These are phyloP conservation scores for Amanita jacksonii DNA, from an alignment of 768 basidiomycete species.

Conservation along the genomic window DNA sequence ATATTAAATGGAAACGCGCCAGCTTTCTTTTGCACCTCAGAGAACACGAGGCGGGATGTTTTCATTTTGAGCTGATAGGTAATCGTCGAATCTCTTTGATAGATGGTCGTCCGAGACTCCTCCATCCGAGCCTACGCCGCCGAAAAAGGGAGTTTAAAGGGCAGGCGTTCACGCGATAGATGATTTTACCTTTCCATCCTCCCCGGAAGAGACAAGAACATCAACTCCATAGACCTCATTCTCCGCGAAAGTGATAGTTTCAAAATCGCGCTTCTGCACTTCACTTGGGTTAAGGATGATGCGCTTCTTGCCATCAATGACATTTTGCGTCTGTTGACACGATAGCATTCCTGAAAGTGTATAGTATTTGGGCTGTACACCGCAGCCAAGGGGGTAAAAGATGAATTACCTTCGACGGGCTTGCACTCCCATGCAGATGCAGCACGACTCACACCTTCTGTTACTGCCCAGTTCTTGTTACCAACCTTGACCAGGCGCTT, in stretches of 20 bases:
- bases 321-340: slow-evolving; percentile 89
- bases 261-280: slow-evolving; percentile 76
- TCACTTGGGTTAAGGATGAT: slow-evolving; percentile 88
- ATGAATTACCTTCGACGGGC: slow-evolving; percentile 88
- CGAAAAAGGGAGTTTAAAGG: slow-evolving; percentile 1
- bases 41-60: slow-evolving; percentile 92
- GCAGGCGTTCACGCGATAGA: neutral
- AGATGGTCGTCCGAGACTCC: slow-evolving; percentile 87
- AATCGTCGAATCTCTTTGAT: slow-evolving; percentile 76
- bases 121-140: slow-evolving; percentile 68
- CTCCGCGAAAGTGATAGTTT: slow-evolving; percentile 80
- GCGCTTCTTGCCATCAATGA: slow-evolving; percentile 94
- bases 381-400: too few relatives aligned
- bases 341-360: slow-evolving; percentile 85
- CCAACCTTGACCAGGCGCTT: slow-evolving; percentile 88
- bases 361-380: too few relatives aligned
- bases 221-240: slow-evolving; percentile 95
- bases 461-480: slow-evolving; percentile 92
- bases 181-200: slow-evolving; percentile 79
- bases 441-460: slow-evolving; percentile 72
- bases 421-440: slow-evolving; percentile 74
- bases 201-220: slow-evolving; percentile 76
- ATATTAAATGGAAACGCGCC: slow-evolving; percentile 98
- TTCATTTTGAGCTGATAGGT: slow-evolving; percentile 98
- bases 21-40: slow-evolving; percentile 96